A percentile compares a stretch with the other conserved stretches of the same genome.
Conservation (phyloP, 2,329 filamentous ascomycete species). For the Coniochaeta sp. region DNA sequence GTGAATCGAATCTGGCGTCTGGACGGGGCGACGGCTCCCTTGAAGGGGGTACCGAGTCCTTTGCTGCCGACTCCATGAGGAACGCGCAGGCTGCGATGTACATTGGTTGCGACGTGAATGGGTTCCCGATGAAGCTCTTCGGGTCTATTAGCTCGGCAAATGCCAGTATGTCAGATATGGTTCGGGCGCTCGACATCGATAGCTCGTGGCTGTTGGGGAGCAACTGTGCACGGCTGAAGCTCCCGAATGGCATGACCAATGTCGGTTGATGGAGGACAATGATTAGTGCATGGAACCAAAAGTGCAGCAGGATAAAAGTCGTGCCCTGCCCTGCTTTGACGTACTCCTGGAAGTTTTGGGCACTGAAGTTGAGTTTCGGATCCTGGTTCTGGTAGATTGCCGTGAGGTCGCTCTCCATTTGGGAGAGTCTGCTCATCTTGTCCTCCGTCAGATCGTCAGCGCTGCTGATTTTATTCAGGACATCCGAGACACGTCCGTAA, state of each 20-base stretch:
- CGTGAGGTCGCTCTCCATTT: constrained; percentile 78
- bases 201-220: constrained; percentile 73
- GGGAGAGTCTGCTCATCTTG: constrained; percentile 61
- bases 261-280: constrained; percentile 81
- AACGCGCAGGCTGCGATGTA: constrained; percentile 90
- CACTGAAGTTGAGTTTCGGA: constrained; percentile 71
- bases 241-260: constrained; percentile 67
- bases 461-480: constrained; percentile 74
- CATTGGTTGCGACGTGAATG: constrained; percentile 84
- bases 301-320: constrained; percentile 79
- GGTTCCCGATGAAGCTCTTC: constrained; percentile 80
- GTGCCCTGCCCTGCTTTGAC: constrained; percentile 75
- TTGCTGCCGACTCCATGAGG: constrained; percentile 71
- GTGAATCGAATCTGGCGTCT: constrained; percentile 17
- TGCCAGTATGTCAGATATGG: constrained; percentile 80
- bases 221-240: constrained; percentile 54
- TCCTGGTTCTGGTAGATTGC: constrained; percentile 66
- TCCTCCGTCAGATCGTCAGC: constrained; percentile 68
- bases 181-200: constrained; percentile 86
- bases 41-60: constrained; percentile 60
- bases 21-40: constrained; percentile 46
- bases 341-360: constrained; percentile 79
- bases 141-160: constrained; percentile 82
- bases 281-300: constrained; percentile 84
- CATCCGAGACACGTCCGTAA: constrained; percentile 76